phyloP scores from a whole-genome alignment of 2,329 filamentous ascomycete species.

The Erysiphe pulchra region DNA sequence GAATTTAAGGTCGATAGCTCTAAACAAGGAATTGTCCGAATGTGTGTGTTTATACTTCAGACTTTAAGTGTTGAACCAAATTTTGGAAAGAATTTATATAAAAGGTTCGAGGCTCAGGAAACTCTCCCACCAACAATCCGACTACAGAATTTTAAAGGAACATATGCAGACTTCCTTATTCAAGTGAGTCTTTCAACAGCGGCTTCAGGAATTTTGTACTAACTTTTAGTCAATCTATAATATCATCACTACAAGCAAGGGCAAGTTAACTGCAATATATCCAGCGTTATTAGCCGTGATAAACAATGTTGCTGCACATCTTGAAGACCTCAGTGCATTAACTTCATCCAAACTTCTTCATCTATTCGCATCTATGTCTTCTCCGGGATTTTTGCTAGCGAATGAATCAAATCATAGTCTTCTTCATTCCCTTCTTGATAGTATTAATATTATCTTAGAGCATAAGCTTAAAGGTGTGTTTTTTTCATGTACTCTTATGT shows the following conservation, averaged over 20 bases:
- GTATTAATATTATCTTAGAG: conserved; percentile 72
- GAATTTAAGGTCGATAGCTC: conserved; percentile 67
- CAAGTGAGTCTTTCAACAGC: conserved; percentile 29
- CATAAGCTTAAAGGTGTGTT: conserved; percentile 54
- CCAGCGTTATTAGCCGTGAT: conserved; percentile 77
- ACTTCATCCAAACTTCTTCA: conserved; percentile 67
- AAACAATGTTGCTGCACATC: conserved; percentile 72
- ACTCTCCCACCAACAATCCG: conserved; percentile 61
- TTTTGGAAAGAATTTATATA: conserved; percentile 77
- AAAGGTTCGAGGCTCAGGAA: conserved; percentile 67
- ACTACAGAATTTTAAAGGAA: conserved; percentile 62
- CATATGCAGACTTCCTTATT: conserved; percentile 82
- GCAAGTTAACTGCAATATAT: conserved; percentile 73
- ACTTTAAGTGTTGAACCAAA: conserved; percentile 81
- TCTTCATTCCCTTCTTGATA: conserved; percentile 60
- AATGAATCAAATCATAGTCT: conserved; percentile 78
- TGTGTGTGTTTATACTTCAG: conserved; percentile 94
- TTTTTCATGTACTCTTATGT: neutral
- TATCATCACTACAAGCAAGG: conserved; percentile 75
- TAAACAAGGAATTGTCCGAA: conserved; percentile 77
- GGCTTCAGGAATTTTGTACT: conserved; percentile 7
- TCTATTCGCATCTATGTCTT: conserved; percentile 76
- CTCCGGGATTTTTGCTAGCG: conserved; percentile 70
- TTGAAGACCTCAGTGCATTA: conserved; percentile 48
- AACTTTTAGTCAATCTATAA: conserved; percentile 56